Evolutionary conservation across 75 land plant genomes (phyloP).

Genomic region (Cupressus sempervirens): DNA sequence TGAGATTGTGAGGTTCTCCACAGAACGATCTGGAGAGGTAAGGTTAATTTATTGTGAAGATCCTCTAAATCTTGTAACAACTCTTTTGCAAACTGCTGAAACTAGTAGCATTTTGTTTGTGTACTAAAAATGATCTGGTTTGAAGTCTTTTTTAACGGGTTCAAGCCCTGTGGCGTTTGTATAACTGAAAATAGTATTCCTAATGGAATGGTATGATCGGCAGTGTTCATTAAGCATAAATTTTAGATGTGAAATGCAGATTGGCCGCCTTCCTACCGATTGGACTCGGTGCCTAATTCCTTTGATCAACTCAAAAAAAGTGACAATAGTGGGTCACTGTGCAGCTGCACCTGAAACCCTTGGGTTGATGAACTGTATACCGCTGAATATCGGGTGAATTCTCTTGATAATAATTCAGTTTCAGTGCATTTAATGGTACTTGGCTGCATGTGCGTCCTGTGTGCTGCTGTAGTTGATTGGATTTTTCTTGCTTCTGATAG

Average conservation of each 20-base stretch:
- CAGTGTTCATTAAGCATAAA: neutral
- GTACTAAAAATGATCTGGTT: neutral
- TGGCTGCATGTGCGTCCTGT: neutral
- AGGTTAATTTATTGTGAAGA: neutral
- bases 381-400: conserved; percentile 51
- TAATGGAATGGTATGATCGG: neutral
- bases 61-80: neutral
- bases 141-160: neutral
- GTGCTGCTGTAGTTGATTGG: neutral
- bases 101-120: neutral
- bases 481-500: neutral
- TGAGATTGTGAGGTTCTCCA: conserved; percentile 84
- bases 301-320: conserved; percentile 57
- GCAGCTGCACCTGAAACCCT: conserved; percentile 51
- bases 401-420: neutral
- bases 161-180: neutral
- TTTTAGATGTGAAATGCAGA: conserved; percentile 29
- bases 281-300: conserved; percentile 89
- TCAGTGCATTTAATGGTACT: neutral
- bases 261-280: conserved; percentile 89
- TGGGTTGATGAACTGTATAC: conserved; percentile 63
- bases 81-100: neutral
- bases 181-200: neutral
- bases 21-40: conserved; percentile 63
- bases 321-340: conserved; percentile 55